Base-by-base conservation (phyloP, 305 asterid species). In the Solanum chacoense region DNA sequence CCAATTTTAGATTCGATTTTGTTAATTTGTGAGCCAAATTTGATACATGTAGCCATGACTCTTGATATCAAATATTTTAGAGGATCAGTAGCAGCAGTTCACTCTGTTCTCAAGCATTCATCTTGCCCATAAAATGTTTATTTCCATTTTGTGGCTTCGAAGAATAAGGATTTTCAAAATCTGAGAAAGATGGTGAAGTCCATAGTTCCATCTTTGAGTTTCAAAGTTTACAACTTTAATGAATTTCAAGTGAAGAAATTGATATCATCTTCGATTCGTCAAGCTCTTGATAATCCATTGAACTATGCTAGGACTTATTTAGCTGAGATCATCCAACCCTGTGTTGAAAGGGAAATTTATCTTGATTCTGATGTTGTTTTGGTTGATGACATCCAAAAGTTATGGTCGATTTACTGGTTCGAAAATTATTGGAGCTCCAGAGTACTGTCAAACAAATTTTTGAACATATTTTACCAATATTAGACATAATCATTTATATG, bases 291-390 rank as follows among this genome's bases (percentile, higher is more conserved):
- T 9, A 87, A 93, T 45, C 98, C 96, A 8, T 85, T 96, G 36
- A 96, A 96, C 93, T 94, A 94, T 65, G 97, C 98, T 11, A 94
- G 98, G 31, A 94, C 90, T 14, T 93, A 95, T 91, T 74, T 95
- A 37, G 90, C 96, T 1, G 93, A 90, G 45, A 93, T 94, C 9
- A 93, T 96, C 35, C 92, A 92, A 12, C 90, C 94, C 0, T 87
- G 94, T 78, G 88, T 95, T 8, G 31, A 24, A 16, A 92, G 96
- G 71, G 94, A 91, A 12, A 91, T 96, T 38, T 95, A 96, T 69
- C 74, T 96, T 1, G 96, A 96, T 71, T 95, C 96, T 4, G 97
- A 94, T 31, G 88, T 93, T 3, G 88, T 94, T 65, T 74, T 93
- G 6, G 93, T 94, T 2, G 98, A 95, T 42, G 94, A 36, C 37